Evolutionary conservation across 441 rosid genomes (phyloP), one percentile per base, ranked within the genome.

Genomic region (Pelargonium myrrhifolium): DNA sequence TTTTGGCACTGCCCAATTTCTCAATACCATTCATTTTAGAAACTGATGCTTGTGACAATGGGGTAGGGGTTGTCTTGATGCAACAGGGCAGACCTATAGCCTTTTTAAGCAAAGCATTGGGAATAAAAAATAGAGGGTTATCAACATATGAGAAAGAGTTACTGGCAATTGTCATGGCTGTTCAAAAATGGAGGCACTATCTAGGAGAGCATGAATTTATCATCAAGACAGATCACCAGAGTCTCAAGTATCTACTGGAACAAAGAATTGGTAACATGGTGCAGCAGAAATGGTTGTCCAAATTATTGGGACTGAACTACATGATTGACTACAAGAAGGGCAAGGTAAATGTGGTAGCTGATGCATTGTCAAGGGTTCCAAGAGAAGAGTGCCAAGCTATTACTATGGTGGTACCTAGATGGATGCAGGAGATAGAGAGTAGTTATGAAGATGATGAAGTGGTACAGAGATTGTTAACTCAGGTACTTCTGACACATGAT

Each of bases 101-200:
- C 21, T 53, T 9, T 7, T 1, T 53, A 12, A 53, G 59, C 59
- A 53, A 53, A 3, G 4, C 28, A 22, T 7, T 58, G 6, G 9
- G 6, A 1, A 1, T 21, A 7, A n/a, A 14, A 3, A 45, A 45
- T 22, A 17, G n/a, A 24, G 2, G 9, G 18, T 11, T 42, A n/a
- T 61, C 59, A 3, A 31, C 47, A 0, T 62, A 51, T 62, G 31
- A 24, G 2, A 6, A 20, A 6, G 66, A 69, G 4, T 6, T 62
- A 1, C 31, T 45, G 20, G 45, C 62, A 0, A 26, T 62, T 0
- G 21, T 7, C 2, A 3, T 6, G 7, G 67, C 10, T 2, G 51
- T 69, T 1, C 2, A 28, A 0, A 69, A 69, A 11, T 47, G 72
- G 62, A 4, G 37, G 0, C 55, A 35, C 1, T 70, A 70, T 15